Conservation (phyloP, 352 stramenopile genomes). For the Globisporangium rhizosaccharum region DNA sequence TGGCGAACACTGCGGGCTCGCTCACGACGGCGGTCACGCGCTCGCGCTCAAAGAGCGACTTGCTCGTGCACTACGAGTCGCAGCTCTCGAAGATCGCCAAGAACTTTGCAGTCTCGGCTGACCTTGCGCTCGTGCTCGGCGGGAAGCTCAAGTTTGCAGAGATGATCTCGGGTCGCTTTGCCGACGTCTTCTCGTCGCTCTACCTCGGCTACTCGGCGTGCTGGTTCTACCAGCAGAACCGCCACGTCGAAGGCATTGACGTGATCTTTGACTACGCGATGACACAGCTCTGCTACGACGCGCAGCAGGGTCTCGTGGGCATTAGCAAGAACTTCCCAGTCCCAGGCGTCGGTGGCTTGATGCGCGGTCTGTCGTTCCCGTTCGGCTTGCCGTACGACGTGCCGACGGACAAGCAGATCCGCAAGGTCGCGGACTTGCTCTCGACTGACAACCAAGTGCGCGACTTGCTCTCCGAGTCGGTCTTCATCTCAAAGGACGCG, state of each 20-base stretch:
- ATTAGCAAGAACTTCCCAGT: constrained; percentile 97
- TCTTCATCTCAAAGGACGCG: constrained; percentile 73
- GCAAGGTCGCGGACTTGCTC: constrained; percentile 65
- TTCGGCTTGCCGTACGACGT: constrained; percentile 91
- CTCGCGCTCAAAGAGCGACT: constrained; percentile 89
- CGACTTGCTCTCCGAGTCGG: constrained; percentile 56
- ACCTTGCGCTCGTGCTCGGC: constrained; percentile 95
- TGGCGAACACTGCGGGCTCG: constrained; percentile 90
- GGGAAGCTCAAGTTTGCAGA: constrained; percentile 98
- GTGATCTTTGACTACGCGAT: constrained; percentile 96
- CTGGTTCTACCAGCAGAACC: constrained; percentile 95
- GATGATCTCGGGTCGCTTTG: constrained; percentile 95
- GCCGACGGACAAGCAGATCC: constrained; percentile 86
- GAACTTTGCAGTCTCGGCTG: constrained; percentile 95
- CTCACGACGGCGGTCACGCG: constrained; percentile 87
- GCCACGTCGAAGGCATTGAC: constrained; percentile 93
- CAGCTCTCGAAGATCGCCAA: constrained; percentile 95
- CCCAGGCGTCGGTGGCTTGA: constrained; percentile 87
- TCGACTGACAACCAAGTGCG: constrained; percentile 70
- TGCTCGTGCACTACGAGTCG: constrained; percentile 95
- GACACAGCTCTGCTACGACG: constrained; percentile 93
- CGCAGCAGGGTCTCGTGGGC: constrained; percentile 92
- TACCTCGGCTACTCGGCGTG: constrained; percentile 97
- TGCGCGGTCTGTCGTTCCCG: constrained; percentile 95
- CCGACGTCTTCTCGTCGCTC: constrained; percentile 95